Percentiles rank a stretch among this genome's conserved stretches.
phyloP scores from a whole-genome alignment of 352 stramenopile species.

The Globisporangium emineosum region DNA sequence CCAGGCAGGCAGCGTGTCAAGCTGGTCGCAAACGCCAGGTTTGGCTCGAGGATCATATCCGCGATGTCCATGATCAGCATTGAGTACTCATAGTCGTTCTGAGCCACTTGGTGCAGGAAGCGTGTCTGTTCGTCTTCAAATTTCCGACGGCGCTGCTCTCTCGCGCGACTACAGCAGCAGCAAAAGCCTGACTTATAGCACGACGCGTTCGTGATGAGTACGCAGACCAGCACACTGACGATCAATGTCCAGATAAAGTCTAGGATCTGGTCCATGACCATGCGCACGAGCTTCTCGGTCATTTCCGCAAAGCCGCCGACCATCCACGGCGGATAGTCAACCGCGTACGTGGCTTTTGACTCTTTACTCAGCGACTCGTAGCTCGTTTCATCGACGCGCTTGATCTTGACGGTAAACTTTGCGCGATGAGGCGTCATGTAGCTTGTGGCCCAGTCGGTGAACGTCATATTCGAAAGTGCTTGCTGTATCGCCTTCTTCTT shows the following conservation, averaged over 20 bases:
- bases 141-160: slow-evolving; percentile 31
- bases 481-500: slow-evolving; percentile 32
- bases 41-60: slow-evolving; percentile 43
- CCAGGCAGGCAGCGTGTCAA: slow-evolving; percentile 18
- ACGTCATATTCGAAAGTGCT: slow-evolving; percentile 34
- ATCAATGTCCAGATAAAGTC: slow-evolving; percentile 36
- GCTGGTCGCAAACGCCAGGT: slow-evolving; percentile 28
- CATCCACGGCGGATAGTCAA: background rate
- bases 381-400: slow-evolving; percentile 19
- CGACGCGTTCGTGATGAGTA: slow-evolving; percentile 50
- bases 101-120: slow-evolving; percentile 49
- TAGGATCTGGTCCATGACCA: slow-evolving; percentile 26
- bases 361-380: slow-evolving; percentile 19
- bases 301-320: background rate
- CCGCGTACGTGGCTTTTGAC: slow-evolving; percentile 32
- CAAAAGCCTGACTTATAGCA: slow-evolving; percentile 52
- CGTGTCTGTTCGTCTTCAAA: slow-evolving; percentile 36
- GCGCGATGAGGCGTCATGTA: slow-evolving; percentile 22
- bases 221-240: slow-evolving; percentile 23
- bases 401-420: slow-evolving; percentile 43
- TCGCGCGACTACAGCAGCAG: slow-evolving; percentile 46
- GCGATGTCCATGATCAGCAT: slow-evolving; percentile 45
- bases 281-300: slow-evolving; percentile 21
- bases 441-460: slow-evolving; percentile 29
- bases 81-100: slow-evolving; percentile 77